phyloP scores from a whole-genome alignment of 2,329 filamentous ascomycete genomes.

The Colletotrichum sp. region DNA sequence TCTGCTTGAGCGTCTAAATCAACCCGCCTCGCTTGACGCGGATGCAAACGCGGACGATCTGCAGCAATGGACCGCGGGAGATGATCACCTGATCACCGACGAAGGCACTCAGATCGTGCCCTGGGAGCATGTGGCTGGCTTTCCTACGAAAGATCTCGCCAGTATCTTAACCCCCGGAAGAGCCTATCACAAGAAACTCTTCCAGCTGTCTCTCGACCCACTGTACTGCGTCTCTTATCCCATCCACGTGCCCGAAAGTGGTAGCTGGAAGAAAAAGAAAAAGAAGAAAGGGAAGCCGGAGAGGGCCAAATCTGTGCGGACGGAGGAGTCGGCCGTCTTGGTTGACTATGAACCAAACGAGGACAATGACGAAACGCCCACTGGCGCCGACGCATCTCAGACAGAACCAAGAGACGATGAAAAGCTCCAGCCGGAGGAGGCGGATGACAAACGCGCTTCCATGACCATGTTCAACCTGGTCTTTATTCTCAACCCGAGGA shows the following conservation, averaged over 20 bases:
- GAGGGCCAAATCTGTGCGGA: constrained; percentile 22
- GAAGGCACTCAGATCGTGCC: constrained; percentile 64
- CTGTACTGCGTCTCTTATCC: constrained; percentile 83
- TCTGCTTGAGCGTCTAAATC: constrained; percentile 50
- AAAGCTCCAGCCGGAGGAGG: constrained; percentile 46
- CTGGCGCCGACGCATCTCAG: constrained; percentile 30
- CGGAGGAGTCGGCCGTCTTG: constrained; percentile 31
- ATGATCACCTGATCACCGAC: constrained; percentile 61
- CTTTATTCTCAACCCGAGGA: constrained; percentile 84
- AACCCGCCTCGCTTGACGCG: constrained; percentile 34
- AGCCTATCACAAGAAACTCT: constrained; percentile 80
- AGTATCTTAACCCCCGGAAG: constrained; percentile 78
- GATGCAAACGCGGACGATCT: constrained; percentile 40
- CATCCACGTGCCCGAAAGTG: constrained; percentile 80
- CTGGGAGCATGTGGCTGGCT: constrained; percentile 77
- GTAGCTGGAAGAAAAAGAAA: constrained; percentile 74
- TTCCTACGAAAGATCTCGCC: constrained; percentile 78
- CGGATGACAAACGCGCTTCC: constrained; percentile 67
- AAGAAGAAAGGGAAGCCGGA: constrained; percentile 43
- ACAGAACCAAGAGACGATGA: constrained; percentile 31
- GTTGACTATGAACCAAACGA: constrained; percentile 22
- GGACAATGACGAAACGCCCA: constrained; percentile 30
- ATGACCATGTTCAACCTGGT: constrained; percentile 99
- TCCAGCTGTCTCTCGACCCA: constrained; percentile 82
- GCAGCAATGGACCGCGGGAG: constrained; percentile 49